These are phyloP conservation scores for Collybia sordida DNA, from an alignment of 768 basidiomycete species.

Conservation along the genomic window DNA sequence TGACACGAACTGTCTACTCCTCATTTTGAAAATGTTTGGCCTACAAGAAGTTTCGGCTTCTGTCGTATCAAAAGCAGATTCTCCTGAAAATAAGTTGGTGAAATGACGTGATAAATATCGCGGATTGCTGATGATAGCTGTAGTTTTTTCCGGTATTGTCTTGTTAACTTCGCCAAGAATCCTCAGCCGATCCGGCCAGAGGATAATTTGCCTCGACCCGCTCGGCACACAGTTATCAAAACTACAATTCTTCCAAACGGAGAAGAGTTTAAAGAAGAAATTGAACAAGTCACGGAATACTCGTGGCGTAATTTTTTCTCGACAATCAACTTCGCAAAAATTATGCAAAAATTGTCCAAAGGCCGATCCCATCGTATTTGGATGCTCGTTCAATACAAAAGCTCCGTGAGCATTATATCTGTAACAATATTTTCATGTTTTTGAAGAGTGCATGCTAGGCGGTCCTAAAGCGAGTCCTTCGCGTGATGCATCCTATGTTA, in stretches of 20 bases:
- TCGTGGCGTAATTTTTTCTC: slow-evolving; percentile 99
- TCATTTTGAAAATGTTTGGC: slow-evolving; percentile 98
- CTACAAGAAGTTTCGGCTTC: slow-evolving; percentile 84
- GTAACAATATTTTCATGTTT: too few relatives aligned
- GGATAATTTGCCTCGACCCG: slow-evolving; percentile 62
- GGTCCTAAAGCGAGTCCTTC: slow-evolving; percentile 90
- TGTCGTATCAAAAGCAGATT: slow-evolving; percentile 88
- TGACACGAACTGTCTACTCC: slow-evolving; percentile 90
- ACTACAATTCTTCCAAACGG: slow-evolving; percentile 67
- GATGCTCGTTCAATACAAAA: slow-evolving; percentile 98
- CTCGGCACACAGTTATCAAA: slow-evolving; percentile 59
- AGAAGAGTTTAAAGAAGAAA: slow-evolving; percentile 77
- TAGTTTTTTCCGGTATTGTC: slow-evolving; percentile 97
- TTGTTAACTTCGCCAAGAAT: slow-evolving; percentile 70
- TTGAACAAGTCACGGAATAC: slow-evolving; percentile 91
- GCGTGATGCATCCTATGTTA: slow-evolving; percentile 91
- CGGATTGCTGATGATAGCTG: slow-evolving; percentile 3
- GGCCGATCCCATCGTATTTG: slow-evolving; percentile 91
- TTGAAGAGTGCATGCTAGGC: slow-evolving; percentile 55
- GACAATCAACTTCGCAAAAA: slow-evolving; percentile 94
- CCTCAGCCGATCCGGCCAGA: slow-evolving; percentile 58
- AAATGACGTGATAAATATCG: neutral
- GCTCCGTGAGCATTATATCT: slow-evolving; percentile 62
- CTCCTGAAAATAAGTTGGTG: slow-evolving; percentile 76
- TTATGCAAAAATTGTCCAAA: slow-evolving; percentile 97